Conservation (phyloP, 305 asterid species). For the Fraxinus angustifolia region DNA sequence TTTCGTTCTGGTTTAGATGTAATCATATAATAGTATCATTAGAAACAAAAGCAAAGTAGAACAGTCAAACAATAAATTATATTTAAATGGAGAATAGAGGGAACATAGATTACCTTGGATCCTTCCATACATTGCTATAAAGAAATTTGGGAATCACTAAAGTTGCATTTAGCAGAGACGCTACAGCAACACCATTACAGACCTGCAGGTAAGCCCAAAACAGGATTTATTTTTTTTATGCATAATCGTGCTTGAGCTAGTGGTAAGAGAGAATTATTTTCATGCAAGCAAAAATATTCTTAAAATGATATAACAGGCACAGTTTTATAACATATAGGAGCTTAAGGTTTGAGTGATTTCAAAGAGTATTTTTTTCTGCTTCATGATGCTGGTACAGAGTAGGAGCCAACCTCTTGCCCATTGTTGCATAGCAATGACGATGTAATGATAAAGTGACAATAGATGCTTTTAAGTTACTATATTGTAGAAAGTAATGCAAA, state of each 20-base stretch:
- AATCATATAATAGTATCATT: not conserved
- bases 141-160: conserved; percentile 86
- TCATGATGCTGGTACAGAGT: not conserved
- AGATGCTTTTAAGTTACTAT: not conserved
- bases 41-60: not conserved
- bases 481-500: not conserved
- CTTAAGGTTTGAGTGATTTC: not conserved
- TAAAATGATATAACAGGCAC: not conserved
- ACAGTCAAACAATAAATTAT: not conserved
- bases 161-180: conserved; percentile 81
- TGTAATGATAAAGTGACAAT: not conserved
- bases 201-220: conserved; percentile 44
- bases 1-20: not conserved
- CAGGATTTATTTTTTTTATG: not conserved
- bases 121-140: conserved; percentile 95
- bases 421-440: not conserved
- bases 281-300: not conserved
- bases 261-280: not conserved
- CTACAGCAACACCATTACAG: conserved; percentile 90
- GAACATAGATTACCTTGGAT: conserved; percentile 59
- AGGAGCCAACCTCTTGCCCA: not conserved
- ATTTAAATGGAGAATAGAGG: not conserved
- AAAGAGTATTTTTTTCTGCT: not conserved
- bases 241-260: not conserved
- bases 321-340: not conserved